These are phyloP conservation scores for Chytriomyces confervae DNA, from an alignment of 192 early-diverging fungal species.

Conservation along the genomic window DNA sequence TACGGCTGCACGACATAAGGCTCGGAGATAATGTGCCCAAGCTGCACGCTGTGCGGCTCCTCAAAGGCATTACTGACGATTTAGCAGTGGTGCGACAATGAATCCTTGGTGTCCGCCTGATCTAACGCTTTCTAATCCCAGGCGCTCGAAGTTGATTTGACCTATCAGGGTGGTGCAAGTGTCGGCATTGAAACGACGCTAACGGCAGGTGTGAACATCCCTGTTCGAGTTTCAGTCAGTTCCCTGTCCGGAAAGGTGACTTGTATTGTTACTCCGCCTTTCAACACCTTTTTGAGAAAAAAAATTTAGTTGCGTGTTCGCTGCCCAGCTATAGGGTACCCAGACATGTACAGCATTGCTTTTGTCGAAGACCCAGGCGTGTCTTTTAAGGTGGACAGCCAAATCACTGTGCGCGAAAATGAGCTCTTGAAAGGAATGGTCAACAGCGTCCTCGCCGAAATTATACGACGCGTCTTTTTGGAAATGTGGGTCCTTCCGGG, in stretches of 20 bases:
- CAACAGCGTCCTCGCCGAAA: slow-evolving; percentile 49
- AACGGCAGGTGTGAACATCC: slow-evolving; percentile 48
- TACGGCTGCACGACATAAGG: slow-evolving; percentile 49
- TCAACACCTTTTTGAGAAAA: not conserved
- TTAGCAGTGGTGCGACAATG: slow-evolving; percentile 50
- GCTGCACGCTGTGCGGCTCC: slow-evolving; percentile 47
- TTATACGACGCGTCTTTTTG: slow-evolving; percentile 56
- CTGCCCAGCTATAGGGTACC: slow-evolving; percentile 49
- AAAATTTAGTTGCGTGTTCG: slow-evolving; percentile 46
- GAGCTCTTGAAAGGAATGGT: slow-evolving; percentile 55
- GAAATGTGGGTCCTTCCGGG: slow-evolving; percentile 63
- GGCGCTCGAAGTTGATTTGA: slow-evolving; percentile 55
- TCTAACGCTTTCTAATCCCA: slow-evolving; percentile 19
- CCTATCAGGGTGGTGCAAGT: slow-evolving; percentile 57
- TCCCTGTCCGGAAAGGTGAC: slow-evolving; percentile 50
- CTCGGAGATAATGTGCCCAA: slow-evolving; percentile 57
- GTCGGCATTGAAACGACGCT: slow-evolving; percentile 54
- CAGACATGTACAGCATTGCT: slow-evolving; percentile 56
- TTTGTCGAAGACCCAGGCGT: slow-evolving; percentile 64
- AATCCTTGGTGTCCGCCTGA: not conserved
- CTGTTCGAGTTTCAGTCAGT: slow-evolving; percentile 51
- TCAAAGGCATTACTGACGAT: slow-evolving; percentile 60
- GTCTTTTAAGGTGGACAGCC: slow-evolving; percentile 55
- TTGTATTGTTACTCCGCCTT: not conserved
- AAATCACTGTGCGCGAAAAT: slow-evolving; percentile 54